Base-by-base conservation (phyloP, 768 basidiomycete species). In the Kwoniella dejecticola region DNA sequence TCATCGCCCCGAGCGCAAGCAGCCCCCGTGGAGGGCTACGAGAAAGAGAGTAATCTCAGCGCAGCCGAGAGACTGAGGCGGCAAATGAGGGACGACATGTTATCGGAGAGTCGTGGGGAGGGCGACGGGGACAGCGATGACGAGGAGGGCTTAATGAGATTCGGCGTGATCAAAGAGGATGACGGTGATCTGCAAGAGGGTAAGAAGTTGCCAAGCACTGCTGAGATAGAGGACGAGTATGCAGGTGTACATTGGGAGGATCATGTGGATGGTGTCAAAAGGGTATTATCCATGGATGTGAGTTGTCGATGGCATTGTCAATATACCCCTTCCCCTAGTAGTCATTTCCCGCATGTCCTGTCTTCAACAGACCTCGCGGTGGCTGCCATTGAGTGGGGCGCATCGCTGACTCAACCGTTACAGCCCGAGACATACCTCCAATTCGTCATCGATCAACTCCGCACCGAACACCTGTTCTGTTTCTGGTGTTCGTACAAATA, bases 401-500 rank as follows among this genome's bases (percentile, higher is more conserved):
- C 47, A 48, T 48, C 47, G n/a, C 24, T 21, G 11, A 24, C 8
- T 45, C 27, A n/a, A n/a, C n/a, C 13, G 23, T 38, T 42, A 17
- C 40, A 75, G 77, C 62, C 73, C 42, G 57, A 57, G 15, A 66
- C 64, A 27, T 66, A 78, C 64, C 64, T 75, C 19, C 54, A 62
- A 0, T 77, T 69, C 57, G 69, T 77, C 12, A 42, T 78, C 19
- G 67, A 66, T 17, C 68, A 74, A 52, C 57, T 78, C 1, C 67
- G 77, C 12, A 57, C 67, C 57, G 75, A 78, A 26, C 68, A 78
- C 56, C 50, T 76, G 11, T 77, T 71, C 59, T 78, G 77, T 36
- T 75, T 77, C 60, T 78, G 75, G 75, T 78, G 77, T 42, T 67
- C 70, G 0, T 70, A 65, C 49, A 68, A 69, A 46, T 78, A 78